Percentiles rank a stretch among this genome's conserved stretches.
phyloP scores from a whole-genome alignment of 2,329 filamentous ascomycete genomes.

The Fusarium subglutinans region DNA sequence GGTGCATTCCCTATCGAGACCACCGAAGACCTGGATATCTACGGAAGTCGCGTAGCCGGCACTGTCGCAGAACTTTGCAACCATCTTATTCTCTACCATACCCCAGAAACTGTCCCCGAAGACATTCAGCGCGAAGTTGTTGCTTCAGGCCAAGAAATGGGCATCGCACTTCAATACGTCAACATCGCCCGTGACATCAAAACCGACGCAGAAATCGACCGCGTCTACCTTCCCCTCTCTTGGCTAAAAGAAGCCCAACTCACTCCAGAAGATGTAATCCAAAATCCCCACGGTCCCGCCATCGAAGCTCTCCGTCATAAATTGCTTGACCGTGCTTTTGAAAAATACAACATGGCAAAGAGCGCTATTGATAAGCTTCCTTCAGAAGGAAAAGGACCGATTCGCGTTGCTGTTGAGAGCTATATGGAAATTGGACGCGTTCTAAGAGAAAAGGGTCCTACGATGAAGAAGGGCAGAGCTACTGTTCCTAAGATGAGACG shows the following conservation, averaged over 20 bases:
- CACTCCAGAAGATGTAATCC: slow-evolving; percentile 63
- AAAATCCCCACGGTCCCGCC: slow-evolving; percentile 48
- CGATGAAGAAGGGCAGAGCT: slow-evolving; percentile 52
- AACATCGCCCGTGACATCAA: slow-evolving; percentile 80
- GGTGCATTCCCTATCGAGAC: slow-evolving; percentile 63
- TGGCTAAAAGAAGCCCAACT: slow-evolving; percentile 71
- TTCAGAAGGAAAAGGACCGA: slow-evolving; percentile 65
- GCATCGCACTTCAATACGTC: slow-evolving; percentile 78
- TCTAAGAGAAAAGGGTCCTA: slow-evolving; percentile 54
- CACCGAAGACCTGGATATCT: slow-evolving; percentile 67
- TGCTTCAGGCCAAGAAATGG: slow-evolving; percentile 70
- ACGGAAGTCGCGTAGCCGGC: slow-evolving; percentile 74
- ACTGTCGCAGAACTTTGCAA: slow-evolving; percentile 76
- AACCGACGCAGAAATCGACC: slow-evolving; percentile 70
- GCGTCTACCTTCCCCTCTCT: slow-evolving; percentile 73
- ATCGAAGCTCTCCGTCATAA: slow-evolving; percentile 61
- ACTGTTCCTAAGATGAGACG: slow-evolving; percentile 58
- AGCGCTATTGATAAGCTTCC: slow-evolving; percentile 70
- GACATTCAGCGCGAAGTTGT: slow-evolving; percentile 51
- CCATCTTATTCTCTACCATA: slow-evolving; percentile 71
- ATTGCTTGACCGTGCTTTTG: slow-evolving; percentile 69
- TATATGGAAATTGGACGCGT: slow-evolving; percentile 80
- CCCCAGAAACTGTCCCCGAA: slow-evolving; percentile 33
- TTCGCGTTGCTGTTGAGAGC: slow-evolving; percentile 76
- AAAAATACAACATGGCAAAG: slow-evolving; percentile 64